These are phyloP conservation scores for Pharnaceum exiguum DNA, from an alignment of 148 eudicot species.

Conservation along the genomic window DNA sequence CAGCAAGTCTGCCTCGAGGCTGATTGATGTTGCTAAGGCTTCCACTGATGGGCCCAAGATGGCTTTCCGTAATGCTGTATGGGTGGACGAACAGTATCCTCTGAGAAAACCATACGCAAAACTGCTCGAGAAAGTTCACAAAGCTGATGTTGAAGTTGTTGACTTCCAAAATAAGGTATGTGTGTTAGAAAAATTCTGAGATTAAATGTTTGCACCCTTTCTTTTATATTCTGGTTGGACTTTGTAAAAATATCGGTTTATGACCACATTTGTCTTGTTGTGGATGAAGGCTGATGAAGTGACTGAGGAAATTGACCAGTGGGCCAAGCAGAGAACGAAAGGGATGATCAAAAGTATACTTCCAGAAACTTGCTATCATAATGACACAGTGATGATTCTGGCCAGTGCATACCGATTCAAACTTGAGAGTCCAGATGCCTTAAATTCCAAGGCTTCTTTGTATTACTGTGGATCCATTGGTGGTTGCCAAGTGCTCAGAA, in stretches of 20 bases:
- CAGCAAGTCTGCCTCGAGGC: background rate
- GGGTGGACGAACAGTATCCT: conserved; percentile 10
- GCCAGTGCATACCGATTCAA: conserved; percentile 25
- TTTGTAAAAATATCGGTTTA: background rate
- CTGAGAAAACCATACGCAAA: background rate
- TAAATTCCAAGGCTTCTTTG: background rate
- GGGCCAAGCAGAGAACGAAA: conserved; percentile 17
- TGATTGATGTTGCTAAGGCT: conserved; percentile 2
- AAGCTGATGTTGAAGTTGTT: conserved; percentile 5
- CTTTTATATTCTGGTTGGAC: no score
- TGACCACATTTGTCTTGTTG: background rate
- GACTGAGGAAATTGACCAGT: conserved; percentile 19
- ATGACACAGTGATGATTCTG: conserved; percentile 19
- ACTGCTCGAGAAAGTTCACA: background rate
- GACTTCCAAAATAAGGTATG: background rate
- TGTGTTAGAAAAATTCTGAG: no score
- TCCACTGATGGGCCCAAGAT: background rate
- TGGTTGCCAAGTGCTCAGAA: conserved; percentile 15
- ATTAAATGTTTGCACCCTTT: no score
- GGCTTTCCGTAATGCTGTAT: conserved; percentile 1
- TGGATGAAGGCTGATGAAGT: conserved; percentile 25
- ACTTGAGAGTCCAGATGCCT: background rate
- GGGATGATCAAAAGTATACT: conserved; percentile 22
- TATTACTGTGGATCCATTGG: conserved; percentile 1
- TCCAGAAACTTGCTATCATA: conserved; percentile 2